Conservation (phyloP, 106 monocot genomes). For the Iris macrosiphon region DNA sequence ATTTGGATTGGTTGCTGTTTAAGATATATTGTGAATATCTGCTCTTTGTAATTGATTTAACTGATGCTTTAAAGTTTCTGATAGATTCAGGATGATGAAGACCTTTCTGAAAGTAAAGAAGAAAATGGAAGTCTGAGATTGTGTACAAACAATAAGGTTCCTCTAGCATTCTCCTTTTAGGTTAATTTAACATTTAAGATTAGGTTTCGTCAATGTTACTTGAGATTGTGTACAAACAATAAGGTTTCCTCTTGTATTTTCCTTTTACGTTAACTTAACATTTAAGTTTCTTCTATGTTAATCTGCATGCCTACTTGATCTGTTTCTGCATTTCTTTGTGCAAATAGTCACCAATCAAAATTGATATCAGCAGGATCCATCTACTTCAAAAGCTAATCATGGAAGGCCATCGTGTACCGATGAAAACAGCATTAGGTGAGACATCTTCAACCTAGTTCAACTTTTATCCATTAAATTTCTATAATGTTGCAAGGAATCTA, state of each 20-base stretch:
- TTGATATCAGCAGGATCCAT: constrained; percentile 37
- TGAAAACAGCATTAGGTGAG: too few relatives aligned
- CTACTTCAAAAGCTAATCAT: constrained; percentile 20
- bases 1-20: too few relatives aligned
- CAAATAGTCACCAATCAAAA: neutral
- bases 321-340: neutral
- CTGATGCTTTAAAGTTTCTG: neutral
- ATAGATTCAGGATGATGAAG: constrained; percentile 87
- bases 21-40: neutral
- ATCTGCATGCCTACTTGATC: neutral
- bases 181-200: neutral
- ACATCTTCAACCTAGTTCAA: too few relatives aligned
- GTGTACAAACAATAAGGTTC: constrained; percentile 42
- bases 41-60: neutral
- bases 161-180: neutral
- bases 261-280: neutral
- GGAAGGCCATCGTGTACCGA: too few relatives aligned
- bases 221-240: constrained; percentile 22
- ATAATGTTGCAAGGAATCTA: too few relatives aligned
- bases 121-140: constrained; percentile 39
- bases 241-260: constrained; percentile 29
- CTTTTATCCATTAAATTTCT: too few relatives aligned
- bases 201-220: neutral
- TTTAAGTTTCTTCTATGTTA: neutral
- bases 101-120: constrained; percentile 52